A percentile compares a stretch with the other conserved stretches of the same genome.
These are phyloP conservation scores for Carallia brachiata DNA, from an alignment of 345 rosid genomes.

Conservation along the genomic window DNA sequence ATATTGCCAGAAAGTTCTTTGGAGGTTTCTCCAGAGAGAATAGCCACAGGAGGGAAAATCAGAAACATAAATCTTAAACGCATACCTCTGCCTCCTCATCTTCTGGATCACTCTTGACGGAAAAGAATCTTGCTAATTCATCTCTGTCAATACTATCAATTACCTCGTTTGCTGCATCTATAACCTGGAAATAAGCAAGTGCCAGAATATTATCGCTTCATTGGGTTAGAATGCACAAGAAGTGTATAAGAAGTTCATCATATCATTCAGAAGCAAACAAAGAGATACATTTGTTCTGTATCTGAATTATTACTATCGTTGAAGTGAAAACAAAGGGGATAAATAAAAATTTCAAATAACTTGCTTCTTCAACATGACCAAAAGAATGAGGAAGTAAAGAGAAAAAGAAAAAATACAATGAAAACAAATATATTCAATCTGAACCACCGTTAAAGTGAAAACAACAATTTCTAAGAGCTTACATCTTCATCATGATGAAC, in stretches of 20 bases:
- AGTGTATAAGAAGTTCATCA: not conserved
- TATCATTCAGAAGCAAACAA: not conserved
- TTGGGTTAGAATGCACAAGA: not conserved
- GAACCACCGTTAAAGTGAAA: not conserved
- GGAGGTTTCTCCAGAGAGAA: not conserved
- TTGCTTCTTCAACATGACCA: slow-evolving; percentile 59
- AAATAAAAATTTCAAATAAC: slow-evolving; percentile 6
- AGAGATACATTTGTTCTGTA: too few relatives aligned
- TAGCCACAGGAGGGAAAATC: not conserved
- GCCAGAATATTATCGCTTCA: not conserved
- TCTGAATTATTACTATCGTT: too few relatives aligned
- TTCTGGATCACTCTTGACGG: slow-evolving; percentile 76
- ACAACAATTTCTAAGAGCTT: slow-evolving; percentile 15
- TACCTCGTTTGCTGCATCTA: slow-evolving; percentile 73
- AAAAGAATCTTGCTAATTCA: slow-evolving; percentile 67
- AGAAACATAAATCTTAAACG: not conserved
- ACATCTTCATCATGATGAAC: slow-evolving; percentile 63
- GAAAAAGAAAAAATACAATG: too few relatives aligned
- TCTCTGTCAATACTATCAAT: slow-evolving; percentile 71
- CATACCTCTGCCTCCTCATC: slow-evolving; percentile 88
- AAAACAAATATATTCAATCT: not conserved
- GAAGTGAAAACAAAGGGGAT: not conserved
- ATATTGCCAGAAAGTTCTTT: not conserved
- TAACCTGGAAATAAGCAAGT: slow-evolving; percentile 49
- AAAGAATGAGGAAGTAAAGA: slow-evolving; percentile 4